Percentiles rank a stretch among this genome's conserved stretches.
Conservation (phyloP, 768 basidiomycete genomes). For the Termitomyces sp. region DNA sequence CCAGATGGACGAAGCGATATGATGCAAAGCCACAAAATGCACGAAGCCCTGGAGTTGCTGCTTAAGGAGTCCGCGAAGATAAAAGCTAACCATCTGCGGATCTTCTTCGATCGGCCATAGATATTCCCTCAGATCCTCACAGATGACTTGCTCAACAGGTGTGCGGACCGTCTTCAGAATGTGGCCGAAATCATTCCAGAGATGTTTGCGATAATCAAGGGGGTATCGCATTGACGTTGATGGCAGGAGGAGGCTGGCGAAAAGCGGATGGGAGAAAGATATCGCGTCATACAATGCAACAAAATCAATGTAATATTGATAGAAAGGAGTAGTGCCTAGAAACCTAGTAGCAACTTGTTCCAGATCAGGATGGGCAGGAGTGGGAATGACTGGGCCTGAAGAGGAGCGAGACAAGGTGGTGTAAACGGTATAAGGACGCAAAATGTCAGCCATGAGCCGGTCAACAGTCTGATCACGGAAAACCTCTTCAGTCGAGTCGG, state of each 20-base stretch:
- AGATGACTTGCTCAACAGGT: conserved; percentile 44
- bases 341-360: conserved; percentile 52
- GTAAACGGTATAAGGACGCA: conserved; percentile 47
- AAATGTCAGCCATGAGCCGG: conserved; percentile 49
- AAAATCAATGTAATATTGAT: conserved; percentile 91
- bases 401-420: conserved; percentile 5
- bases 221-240: conserved; percentile 75
- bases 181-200: conserved; percentile 80
- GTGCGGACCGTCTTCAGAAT: conserved; percentile 54
- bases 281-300: conserved; percentile 86
- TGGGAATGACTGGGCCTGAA: conserved; percentile 14
- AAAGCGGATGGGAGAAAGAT: conserved; percentile 78
- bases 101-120: conserved; percentile 68
- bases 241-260: conserved; percentile 69
- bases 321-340: conserved; percentile 79
- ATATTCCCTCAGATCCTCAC: conserved; percentile 50
- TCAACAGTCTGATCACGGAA: conserved; percentile 72
- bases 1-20: conserved; percentile 75
- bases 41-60: conserved; percentile 50
- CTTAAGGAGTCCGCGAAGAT: conserved; percentile 51
- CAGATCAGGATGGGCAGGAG: conserved; percentile 24
- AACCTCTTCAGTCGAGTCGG: conserved; percentile 54
- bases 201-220: conserved; percentile 72
- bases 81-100: conserved; percentile 54
- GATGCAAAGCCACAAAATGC: conserved; percentile 67